phyloP scores from a whole-genome alignment of 331 rosid species.

The Pyracantha coccinea region DNA sequence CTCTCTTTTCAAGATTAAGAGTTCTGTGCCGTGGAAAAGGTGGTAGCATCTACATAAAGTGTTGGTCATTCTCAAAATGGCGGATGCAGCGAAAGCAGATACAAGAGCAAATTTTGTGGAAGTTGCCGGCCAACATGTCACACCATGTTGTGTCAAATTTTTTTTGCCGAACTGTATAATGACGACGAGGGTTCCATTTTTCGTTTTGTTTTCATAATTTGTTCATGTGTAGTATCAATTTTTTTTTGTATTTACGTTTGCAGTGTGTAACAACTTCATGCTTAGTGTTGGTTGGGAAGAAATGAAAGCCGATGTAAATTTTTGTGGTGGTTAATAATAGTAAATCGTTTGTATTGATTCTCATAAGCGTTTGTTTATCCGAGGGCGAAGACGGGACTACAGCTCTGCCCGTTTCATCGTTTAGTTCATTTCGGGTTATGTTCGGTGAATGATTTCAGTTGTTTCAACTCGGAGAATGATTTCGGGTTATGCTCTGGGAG shows the following conservation, averaged over 20 bases:
- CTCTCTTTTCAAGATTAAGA: background rate
- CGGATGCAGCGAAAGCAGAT: constrained; percentile 3
- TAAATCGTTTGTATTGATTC: constrained; percentile 6
- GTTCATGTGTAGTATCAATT: constrained; percentile 13
- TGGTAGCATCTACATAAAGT: background rate
- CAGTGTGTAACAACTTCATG: background rate
- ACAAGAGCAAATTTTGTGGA: background rate
- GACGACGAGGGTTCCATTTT: background rate
- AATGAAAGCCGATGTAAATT: constrained; percentile 17
- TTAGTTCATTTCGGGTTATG: background rate
- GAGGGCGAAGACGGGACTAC: background rate
- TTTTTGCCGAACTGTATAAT: background rate
- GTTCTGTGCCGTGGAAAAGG: background rate
- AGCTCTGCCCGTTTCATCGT: background rate
- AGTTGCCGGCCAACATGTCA: background rate
- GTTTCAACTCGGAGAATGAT: background rate
- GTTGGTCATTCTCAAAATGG: background rate
- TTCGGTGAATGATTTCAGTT: background rate
- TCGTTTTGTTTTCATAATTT: constrained; percentile 1
- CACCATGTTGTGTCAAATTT: background rate
- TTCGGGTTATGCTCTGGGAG: background rate
- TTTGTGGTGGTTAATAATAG: background rate
- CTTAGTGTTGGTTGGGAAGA: background rate
- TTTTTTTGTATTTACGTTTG: background rate
- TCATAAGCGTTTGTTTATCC: background rate